Evolutionary conservation across 495 filamentous ascomycete species (phyloP).

Genomic region (Penicillium simplicissimum): DNA sequence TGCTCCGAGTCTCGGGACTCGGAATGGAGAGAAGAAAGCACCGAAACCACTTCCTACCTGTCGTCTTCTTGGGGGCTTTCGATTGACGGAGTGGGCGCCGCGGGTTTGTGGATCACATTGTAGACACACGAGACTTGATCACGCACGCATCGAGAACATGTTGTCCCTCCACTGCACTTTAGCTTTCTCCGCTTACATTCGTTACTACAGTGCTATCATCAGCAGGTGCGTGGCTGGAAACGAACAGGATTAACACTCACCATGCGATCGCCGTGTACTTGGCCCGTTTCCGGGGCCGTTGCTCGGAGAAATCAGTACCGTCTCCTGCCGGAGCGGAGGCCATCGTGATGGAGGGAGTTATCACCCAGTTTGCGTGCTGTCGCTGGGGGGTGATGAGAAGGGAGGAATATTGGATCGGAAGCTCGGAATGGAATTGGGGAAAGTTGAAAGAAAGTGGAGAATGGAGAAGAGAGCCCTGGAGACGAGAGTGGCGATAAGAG

Average conservation of each 20-base stretch:
- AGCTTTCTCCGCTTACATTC: slow-evolving; percentile 91
- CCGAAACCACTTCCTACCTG: neutral
- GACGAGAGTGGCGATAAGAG: neutral
- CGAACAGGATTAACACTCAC: slow-evolving; percentile 18
- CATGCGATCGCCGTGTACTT: slow-evolving; percentile 44
- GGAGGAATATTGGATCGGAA: neutral
- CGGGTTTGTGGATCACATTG: slow-evolving; percentile 7
- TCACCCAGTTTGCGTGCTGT: neutral
- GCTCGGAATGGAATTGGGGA: neutral
- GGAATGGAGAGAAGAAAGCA: neutral
- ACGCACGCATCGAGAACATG: slow-evolving; percentile 74
- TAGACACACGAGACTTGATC: slow-evolving; percentile 69
- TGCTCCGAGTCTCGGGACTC: neutral
- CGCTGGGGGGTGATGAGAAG: neutral
- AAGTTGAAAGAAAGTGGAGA: neutral
- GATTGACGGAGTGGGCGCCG: neutral
- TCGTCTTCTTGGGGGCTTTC: neutral
- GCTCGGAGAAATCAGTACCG: neutral
- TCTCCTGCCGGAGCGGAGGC: neutral
- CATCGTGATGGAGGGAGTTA: neutral
- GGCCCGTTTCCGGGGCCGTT: slow-evolving; percentile 18
- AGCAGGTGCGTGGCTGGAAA: neutral
- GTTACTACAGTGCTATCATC: slow-evolving; percentile 47
- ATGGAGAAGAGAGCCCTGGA: too few species aligned
- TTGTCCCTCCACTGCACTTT: slow-evolving; percentile 81